Evolutionary conservation across 2,329 filamentous ascomycete genomes (phyloP), one percentile per base, ranked within the genome.

Genomic region (Diaporthe longicolla): DNA sequence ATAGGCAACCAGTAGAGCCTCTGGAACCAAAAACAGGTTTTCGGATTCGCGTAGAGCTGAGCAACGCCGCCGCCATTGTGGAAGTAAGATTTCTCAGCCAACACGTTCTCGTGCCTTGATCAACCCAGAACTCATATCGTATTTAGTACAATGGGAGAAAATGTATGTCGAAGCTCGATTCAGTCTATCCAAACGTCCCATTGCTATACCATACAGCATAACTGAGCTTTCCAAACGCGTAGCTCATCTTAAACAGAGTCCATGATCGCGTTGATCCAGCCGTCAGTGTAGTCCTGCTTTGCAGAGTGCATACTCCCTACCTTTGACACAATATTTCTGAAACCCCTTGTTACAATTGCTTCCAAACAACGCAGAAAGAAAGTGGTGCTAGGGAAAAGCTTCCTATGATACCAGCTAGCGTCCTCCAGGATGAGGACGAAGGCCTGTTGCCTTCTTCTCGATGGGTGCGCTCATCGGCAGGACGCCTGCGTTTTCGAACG

Each of bases 401-500:
- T 32, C 21, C 21, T 17, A 32, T 8, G 19, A 9, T 63, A 32
- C 21, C 29, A 65, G 24, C 29, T 50, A 66, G 21, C 45, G 43
- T 24, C 29, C 29, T 24, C 61, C 68, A 50, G 68, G 68, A 48
- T 70, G 68, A 15, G 68, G 68, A 24, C 54, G 68, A 59, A 50
- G 26, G n/a, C 54, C 68, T 15, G 37, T 55, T 19, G 37, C 17
- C 24, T 50, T 50, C 68, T 50, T 50, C 15, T 32, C 37, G n/a
- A 32, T 9, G n/a, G 50, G 58, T 7, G 54, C 5, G 9, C 29
- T 40, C 5, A 68, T n/a, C 13, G 75, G 75, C 17, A 76, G 55
- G 6, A 76, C 52, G 13, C 75, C 73, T 21, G 75, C 73, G 50
- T 76, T 76, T 57, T 73, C 73, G 43, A 75, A 76, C 6, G 75